Evolutionary conservation across 129 eudicot genomes (phyloP), one percentile per base, ranked within the genome.

Genomic region (Mikania micrantha): DNA sequence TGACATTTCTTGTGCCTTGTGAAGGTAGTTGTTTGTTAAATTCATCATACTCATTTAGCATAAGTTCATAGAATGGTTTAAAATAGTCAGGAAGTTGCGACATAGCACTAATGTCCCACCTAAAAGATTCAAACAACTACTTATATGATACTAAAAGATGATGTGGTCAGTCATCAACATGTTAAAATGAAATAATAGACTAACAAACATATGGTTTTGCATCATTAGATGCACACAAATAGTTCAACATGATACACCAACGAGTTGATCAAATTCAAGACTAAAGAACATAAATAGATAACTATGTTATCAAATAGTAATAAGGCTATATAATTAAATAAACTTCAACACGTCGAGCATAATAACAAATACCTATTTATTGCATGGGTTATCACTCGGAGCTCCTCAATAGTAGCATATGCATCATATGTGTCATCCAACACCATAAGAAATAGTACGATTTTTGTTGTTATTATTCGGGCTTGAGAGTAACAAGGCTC

Each of bases 91-190:
- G 78, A 19, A 78, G 74, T 24, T 54, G n/a, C 2, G 71, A 78
- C 22, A 52, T 52, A 36, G 78, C 56, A 7, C 58, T 63, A 15
- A 64, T 4, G 15, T 82, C 81, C 75, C 74, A 70, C 64, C 83
- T 78, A 44, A 5, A 58, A 45, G 1, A 32, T 32, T 32, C 32
- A 9, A 21, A 21, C 31, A 22, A 21, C 7, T 1, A 24, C 9
- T 2, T 20, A 17, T 19, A 48, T 19, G 27, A 17, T 48, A 48
- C 27, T 48, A 19, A 48, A 50, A n/a, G n/a, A n/a, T n/a, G n/a
- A n/a, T n/a, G n/a, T n/a, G n/a, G n/a, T n/a, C n/a, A n/a, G n/a
- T n/a, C n/a, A n/a, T n/a, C n/a, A n/a, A n/a, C n/a, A n/a, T n/a
- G n/a, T n/a, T n/a, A n/a, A n/a, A n/a, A n/a, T n/a, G n/a, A n/a